Evolutionary conservation across 208 protist species (phyloP), one percentile per base, ranked within the genome.

Genomic region (Sergeia podlipaevii): DNA sequence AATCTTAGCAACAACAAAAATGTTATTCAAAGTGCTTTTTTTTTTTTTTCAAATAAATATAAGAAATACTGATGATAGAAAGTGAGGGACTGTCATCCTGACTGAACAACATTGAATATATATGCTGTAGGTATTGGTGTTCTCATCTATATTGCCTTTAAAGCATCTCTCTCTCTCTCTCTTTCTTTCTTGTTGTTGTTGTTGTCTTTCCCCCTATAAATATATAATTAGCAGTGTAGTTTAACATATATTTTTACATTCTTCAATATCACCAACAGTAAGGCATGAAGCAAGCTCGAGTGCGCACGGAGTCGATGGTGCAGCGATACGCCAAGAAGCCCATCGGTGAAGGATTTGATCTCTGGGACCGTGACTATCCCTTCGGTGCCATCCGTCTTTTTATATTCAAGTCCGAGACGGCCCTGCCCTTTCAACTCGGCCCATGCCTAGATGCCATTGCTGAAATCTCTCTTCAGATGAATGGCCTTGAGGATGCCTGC

Each of bases 341-440:
- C 8, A 89, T 96, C 39, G 77, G 77, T 44, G 89, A 96, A 65
- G 89, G 89, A 10, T 96, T 88, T 69, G 70, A 83, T 30, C 66
- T 96, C 21, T 96, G 89, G 85, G 89, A 96, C 61, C 60, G 78
- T 48, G 89, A 84, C 47, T 96, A 96, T 74, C 76, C 78, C 13
- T 69, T 96, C 34, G 85, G 83, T 32, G 85, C 89, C 10, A 74
- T 96, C 45, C 81, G 89, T 26, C 65, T 96, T 33, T 93, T 96
- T 58, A 78, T 82, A 34, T 96, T 92, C 63, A 96, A 96, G 62
- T 66, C 76, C 0, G 89, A 96, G 41, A 74, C 72, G n/a, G 77
- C 83, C 4, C 83, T 81, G 24, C 89, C 89, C 39, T 96, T 96
- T 56, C 80, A 92, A 61, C 59, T 93, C 18, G 89, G 66, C 7